Percentiles rank a stretch among this genome's conserved stretches.
Evolutionary conservation across 306 rosid species (phyloP).

Genomic region (Sechiopsis laciniata): DNA sequence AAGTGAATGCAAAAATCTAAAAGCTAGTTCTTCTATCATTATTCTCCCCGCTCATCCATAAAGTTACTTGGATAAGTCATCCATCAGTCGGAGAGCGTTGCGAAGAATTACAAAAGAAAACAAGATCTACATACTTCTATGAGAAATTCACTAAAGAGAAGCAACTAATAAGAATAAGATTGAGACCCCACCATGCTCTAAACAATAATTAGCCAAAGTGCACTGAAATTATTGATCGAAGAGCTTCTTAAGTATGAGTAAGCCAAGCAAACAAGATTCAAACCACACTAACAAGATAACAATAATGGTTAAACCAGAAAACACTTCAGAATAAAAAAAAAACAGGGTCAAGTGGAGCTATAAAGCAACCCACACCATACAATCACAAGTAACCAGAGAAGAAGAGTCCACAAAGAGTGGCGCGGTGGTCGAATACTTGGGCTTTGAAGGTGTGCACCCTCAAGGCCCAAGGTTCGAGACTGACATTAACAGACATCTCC

Average conservation of each 20-base stretch:
- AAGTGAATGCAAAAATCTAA: neutral
- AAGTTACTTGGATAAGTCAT: neutral
- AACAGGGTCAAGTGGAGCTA: neutral
- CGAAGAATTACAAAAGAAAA: neutral
- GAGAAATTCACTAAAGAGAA: constrained; percentile 7
- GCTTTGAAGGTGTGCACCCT: too few relatives aligned
- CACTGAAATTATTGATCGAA: neutral
- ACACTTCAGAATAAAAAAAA: neutral
- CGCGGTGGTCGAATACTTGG: too few relatives aligned
- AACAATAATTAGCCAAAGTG: neutral
- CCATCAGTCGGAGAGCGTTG: neutral
- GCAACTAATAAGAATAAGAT: neutral
- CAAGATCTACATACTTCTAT: neutral
- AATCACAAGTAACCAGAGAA: neutral
- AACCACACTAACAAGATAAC: neutral
- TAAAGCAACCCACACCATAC: neutral
- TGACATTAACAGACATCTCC: too few relatives aligned
- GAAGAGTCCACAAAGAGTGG: too few relatives aligned
- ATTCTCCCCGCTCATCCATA: neutral
- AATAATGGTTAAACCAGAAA: constrained; percentile 2
- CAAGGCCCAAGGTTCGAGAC: too few relatives aligned
- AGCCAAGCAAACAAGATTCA: neutral
- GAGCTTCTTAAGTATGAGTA: neutral
- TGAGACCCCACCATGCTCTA: constrained; percentile 7
- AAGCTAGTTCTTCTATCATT: constrained; percentile 5